Base-by-base conservation (phyloP, 164 flowering plant genomes). In the Tetracentron sinense region DNA sequence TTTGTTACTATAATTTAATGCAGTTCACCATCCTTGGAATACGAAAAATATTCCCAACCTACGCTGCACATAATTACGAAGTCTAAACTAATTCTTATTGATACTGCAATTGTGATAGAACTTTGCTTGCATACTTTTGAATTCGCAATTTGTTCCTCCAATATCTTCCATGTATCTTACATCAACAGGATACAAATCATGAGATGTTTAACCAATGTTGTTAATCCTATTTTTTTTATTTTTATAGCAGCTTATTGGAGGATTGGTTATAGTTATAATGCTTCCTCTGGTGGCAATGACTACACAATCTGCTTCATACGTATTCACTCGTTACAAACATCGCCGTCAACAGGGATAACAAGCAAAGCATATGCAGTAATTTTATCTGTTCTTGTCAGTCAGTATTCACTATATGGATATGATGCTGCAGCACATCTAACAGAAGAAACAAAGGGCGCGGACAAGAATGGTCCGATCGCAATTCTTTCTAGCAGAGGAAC, bases 391-490 rank as follows among this genome's bases (percentile, higher is more conserved):
- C 70, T 75, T 42, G 60, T 75, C 2, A 72, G 76, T 61, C 27
- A 75, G 7, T 75, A 69, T 50, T 69, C 66, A 29, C 60, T 76
- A 3, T 72, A 64, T 21, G 76, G 79, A 28, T 76, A 72, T n/a
- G 79, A 76, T 30, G 27, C 73, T 50, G 79, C 79, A 12, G 74
- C 79, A 44, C 76, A 75, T 69, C 56, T 75, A 31, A 75, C 79
- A 8, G 79, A 75, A 47, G 79, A 75, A 60, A 75, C 72, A 0
- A 76, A 69, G 60, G 79, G 79, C 6, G 65, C 79, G 0, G 76
- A 76, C 48, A 51, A 27, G 52, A 72, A 54, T 21, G 79, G 79
- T 8, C 79, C 79, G 0, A 12, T 27, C 4, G 79, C 76, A 15
- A 76, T 76, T 63, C 71, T 76, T 28, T 62, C 71, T 42, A 54